A percentile compares a stretch with the other conserved stretches of the same genome.
Conservation (phyloP, 2,329 filamentous ascomycete genomes). For the Colletotrichum orbiculare region DNA sequence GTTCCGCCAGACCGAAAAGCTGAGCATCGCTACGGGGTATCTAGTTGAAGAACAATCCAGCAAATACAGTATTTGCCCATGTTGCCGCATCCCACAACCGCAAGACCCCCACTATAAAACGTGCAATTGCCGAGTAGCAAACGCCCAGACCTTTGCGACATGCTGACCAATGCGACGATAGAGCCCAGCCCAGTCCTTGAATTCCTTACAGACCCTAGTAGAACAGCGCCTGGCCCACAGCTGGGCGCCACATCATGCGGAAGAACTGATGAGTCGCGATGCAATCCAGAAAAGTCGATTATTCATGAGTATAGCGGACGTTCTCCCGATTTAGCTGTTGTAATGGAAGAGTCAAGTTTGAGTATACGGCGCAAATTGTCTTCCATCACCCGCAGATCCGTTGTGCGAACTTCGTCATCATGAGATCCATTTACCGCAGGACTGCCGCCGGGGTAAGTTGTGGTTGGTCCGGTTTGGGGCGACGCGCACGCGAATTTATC, state of each 20-base stretch:
- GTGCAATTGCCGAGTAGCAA: conserved; percentile 30
- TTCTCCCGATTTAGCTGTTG: conserved; percentile 39
- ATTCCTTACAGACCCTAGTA: neutral
- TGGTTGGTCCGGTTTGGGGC: conserved; percentile 24
- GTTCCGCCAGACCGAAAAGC: conserved; percentile 7
- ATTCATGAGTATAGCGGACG: conserved; percentile 31
- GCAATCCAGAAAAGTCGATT: neutral
- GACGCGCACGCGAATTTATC: conserved; percentile 43
- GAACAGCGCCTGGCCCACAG: neutral
- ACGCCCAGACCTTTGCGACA: conserved; percentile 15
- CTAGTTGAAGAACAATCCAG: conserved; percentile 29
- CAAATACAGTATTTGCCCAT: conserved; percentile 18
- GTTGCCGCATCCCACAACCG: conserved; percentile 26
- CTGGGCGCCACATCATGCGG: neutral
- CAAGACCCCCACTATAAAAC: conserved; percentile 31
- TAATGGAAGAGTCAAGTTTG: conserved; percentile 49
- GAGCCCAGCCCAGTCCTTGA: neutral
- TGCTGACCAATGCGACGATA: neutral
- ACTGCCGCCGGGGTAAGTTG: conserved; percentile 8
- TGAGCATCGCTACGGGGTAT: conserved; percentile 36
- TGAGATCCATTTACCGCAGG: conserved; percentile 9
- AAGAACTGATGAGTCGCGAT: neutral
- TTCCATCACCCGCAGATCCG: conserved; percentile 62
- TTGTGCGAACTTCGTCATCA: conserved; percentile 39
- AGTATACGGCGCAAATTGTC: conserved; percentile 64